phyloP scores from a whole-genome alignment of 2,329 filamentous ascomycete genomes.

The Lanzia echinophila region DNA sequence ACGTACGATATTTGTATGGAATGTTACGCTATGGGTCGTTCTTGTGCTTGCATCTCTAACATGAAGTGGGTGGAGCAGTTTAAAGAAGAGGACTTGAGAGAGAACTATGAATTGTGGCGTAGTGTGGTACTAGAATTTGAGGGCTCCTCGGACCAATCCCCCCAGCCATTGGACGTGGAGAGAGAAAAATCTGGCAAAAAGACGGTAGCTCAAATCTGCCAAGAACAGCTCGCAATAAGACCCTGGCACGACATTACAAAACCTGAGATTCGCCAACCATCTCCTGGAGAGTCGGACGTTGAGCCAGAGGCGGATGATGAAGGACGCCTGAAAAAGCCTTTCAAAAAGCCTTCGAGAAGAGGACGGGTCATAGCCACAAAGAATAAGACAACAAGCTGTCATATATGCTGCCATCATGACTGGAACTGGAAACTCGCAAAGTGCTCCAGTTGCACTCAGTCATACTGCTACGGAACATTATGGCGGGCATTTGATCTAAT shows the following conservation, averaged over 20 bases:
- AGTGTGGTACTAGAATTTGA: slow-evolving; percentile 69
- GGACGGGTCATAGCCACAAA: slow-evolving; percentile 38
- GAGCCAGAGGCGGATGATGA: slow-evolving; percentile 58
- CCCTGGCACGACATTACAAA: slow-evolving; percentile 74
- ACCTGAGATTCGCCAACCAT: slow-evolving; percentile 17
- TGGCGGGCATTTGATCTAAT: slow-evolving; percentile 88
- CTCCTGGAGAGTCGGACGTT: slow-evolving; percentile 39
- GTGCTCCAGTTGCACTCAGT: slow-evolving; percentile 68
- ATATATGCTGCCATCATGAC: slow-evolving; percentile 76
- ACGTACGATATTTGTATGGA: slow-evolving; percentile 98
- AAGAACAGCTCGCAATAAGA: slow-evolving; percentile 72
- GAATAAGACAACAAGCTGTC: slow-evolving; percentile 56
- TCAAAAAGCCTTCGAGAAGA: slow-evolving; percentile 36
- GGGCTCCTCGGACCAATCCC: slow-evolving; percentile 61
- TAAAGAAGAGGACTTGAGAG: slow-evolving; percentile 69
- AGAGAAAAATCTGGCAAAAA: slow-evolving; percentile 63
- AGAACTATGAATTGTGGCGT: slow-evolving; percentile 79
- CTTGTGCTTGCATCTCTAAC: slow-evolving; percentile 79
- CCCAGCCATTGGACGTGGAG: slow-evolving; percentile 64
- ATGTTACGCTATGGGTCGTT: slow-evolving; percentile 95
- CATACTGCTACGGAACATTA: slow-evolving; percentile 89
- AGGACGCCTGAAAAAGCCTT: slow-evolving; percentile 46
- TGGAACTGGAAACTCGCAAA: slow-evolving; percentile 77
- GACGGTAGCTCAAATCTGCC: slow-evolving; percentile 85
- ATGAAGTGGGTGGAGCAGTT: slow-evolving; percentile 93